Conservation (phyloP, 2,329 filamentous ascomycete genomes). For the Orbilia brochopaga region DNA sequence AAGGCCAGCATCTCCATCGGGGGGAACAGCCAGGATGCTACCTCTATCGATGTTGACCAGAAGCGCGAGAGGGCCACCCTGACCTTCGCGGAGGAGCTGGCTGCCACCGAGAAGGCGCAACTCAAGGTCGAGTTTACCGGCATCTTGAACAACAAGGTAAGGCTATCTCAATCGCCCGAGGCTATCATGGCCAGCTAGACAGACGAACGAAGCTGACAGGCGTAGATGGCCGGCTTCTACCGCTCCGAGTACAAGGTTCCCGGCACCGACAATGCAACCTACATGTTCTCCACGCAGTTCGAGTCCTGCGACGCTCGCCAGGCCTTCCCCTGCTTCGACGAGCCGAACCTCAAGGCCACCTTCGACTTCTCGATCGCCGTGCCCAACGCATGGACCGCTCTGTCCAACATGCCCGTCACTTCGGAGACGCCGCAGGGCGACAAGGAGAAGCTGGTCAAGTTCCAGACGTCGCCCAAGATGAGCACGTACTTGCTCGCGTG, state of each 20-base stretch:
- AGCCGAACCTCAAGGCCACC: slow-evolving; percentile 94
- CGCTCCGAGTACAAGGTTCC: slow-evolving; percentile 87
- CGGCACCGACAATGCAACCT: slow-evolving; percentile 51
- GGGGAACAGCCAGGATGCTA: slow-evolving; percentile 64
- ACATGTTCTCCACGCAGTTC: slow-evolving; percentile 94
- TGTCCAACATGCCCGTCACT: slow-evolving; percentile 73
- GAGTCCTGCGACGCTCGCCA: slow-evolving; percentile 93
- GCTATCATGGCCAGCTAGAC: no score
- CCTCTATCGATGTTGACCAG: slow-evolving; percentile 77
- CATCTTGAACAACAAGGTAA: slow-evolving; percentile 75
- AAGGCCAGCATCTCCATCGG: slow-evolving; percentile 68
- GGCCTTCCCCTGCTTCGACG: slow-evolving; percentile 97
- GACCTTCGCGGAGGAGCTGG: slow-evolving; percentile 74
- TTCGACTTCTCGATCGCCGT: slow-evolving; percentile 94
- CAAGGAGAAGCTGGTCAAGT: slow-evolving; percentile 72
- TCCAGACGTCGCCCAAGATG: slow-evolving; percentile 86
- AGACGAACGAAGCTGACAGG: slow-evolving; percentile 3
- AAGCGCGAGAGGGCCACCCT: slow-evolving; percentile 83
- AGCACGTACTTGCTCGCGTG: slow-evolving; percentile 87
- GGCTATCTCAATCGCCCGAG: slow-evolving; percentile 39
- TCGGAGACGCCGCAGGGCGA: slow-evolving; percentile 71
- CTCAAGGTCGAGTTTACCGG: slow-evolving; percentile 78
- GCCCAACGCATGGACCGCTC: slow-evolving; percentile 82
- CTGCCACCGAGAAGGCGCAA: slow-evolving; percentile 69
- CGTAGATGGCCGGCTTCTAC: slow-evolving; percentile 84